These are phyloP conservation scores for Wickerhamia fluorescens DNA, from an alignment of 805 yeast species.

Conservation along the genomic window DNA sequence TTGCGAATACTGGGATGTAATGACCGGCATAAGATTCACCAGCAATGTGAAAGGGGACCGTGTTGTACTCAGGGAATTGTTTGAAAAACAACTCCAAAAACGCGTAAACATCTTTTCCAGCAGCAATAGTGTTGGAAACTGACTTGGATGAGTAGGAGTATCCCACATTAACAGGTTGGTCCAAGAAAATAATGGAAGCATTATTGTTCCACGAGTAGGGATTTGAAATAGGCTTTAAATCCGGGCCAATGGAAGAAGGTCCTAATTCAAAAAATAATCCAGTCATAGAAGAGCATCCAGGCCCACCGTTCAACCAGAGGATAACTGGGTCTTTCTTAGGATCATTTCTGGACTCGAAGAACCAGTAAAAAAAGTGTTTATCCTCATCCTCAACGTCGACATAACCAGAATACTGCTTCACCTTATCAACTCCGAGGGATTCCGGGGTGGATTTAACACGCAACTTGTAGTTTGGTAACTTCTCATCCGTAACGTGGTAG, in stretches of 20 bases:
- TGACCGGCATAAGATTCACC: constrained; percentile 96
- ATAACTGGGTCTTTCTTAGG: constrained; percentile 82
- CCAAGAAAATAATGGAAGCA: constrained; percentile 85
- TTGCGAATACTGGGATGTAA: constrained; percentile 84
- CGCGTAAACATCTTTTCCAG: constrained; percentile 81
- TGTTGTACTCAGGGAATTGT: constrained; percentile 66
- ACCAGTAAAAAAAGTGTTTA: constrained; percentile 90
- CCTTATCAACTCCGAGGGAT: constrained; percentile 70
- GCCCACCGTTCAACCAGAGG: constrained; percentile 94
- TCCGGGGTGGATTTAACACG: constrained; percentile 58
- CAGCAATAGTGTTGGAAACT: constrained; percentile 67
- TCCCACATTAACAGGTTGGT: constrained; percentile 93
- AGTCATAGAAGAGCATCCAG: constrained; percentile 89
- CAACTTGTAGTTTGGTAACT: constrained; percentile 45
- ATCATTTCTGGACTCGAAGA: constrained; percentile 84
- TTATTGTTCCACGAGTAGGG: constrained; percentile 88
- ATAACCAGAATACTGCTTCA: constrained; percentile 80
- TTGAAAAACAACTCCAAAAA: constrained; percentile 79
- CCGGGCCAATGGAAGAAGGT: constrained; percentile 65
- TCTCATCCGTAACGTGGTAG: constrained; percentile 31
- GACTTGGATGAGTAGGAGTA: constrained; percentile 68
- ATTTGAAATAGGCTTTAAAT: constrained; percentile 65
- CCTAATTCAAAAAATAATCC: constrained; percentile 91
- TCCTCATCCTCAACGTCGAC: constrained; percentile 76
- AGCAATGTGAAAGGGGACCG: constrained; percentile 70